A percentile compares a stretch with the other conserved stretches of the same genome.
Conservation (phyloP, 495 filamentous ascomycete species). For the Daldinia childiae region DNA sequence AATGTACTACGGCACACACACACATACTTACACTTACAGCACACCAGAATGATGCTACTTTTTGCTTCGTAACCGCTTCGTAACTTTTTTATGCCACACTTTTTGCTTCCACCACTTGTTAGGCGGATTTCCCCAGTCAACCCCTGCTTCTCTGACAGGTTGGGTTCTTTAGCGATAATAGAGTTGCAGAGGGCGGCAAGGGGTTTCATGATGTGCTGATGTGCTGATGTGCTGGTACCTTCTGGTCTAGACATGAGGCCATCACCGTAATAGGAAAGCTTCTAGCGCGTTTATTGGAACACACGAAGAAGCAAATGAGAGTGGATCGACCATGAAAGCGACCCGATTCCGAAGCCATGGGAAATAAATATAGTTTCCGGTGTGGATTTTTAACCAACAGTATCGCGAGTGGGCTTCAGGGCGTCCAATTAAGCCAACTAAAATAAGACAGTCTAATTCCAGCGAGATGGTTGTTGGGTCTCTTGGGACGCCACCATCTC, state of each 20-base stretch:
- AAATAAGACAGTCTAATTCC: constrained; percentile 21
- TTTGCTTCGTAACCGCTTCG: constrained; percentile 18
- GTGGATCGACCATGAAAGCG: constrained; percentile 38
- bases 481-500: constrained; percentile 23
- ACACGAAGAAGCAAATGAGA: constrained; percentile 26
- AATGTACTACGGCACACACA: constrained; percentile 14
- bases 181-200: constrained; percentile 30
- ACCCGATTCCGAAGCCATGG: constrained; percentile 40
- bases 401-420: constrained; percentile 34
- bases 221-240: constrained; percentile 13
- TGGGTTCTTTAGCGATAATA: constrained; percentile 28
- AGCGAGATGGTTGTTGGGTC: constrained; percentile 37
- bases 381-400: constrained; percentile 37
- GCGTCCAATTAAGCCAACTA: constrained; percentile 29
- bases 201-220: constrained; percentile 24
- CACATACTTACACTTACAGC: constrained; percentile 9
- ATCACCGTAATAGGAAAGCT: constrained; percentile 29
- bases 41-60: constrained; percentile 31
- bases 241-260: constrained; percentile 6
- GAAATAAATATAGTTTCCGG: constrained; percentile 32
- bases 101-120: constrained; percentile 6
- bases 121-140: constrained; percentile 13
- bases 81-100: constrained; percentile 14
- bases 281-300: constrained; percentile 36
- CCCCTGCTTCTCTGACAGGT: constrained; percentile 1